Evolutionary conservation across 1,284 basidiomycete species (phyloP).

Genomic region (Trichosporon sp.): DNA sequence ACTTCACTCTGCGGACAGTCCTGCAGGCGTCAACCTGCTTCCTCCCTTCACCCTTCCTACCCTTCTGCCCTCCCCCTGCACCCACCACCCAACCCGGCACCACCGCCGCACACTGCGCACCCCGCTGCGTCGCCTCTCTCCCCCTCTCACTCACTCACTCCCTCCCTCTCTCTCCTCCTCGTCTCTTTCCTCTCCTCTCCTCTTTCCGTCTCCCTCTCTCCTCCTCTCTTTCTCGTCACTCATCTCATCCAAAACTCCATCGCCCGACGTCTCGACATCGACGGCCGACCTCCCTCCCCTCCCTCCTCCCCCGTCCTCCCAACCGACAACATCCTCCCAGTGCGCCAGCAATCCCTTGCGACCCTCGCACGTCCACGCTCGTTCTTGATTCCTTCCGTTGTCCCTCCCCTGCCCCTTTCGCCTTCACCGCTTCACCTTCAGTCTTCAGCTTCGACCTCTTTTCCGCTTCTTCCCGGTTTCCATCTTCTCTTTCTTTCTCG

Average conservation of each 20-base stretch:
- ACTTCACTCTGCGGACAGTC: neutral
- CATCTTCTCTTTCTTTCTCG: neutral
- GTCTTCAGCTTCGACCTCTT: slow-evolving; percentile 10
- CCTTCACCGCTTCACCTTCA: neutral
- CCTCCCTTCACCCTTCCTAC: neutral
- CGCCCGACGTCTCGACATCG: slow-evolving; percentile 16
- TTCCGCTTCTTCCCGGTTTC: neutral
- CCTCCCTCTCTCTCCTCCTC: neutral
- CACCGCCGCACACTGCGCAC: neutral
- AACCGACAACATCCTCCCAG: slow-evolving; percentile 15
- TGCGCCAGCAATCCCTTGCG: slow-evolving; percentile 13
- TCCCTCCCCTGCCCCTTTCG: neutral
- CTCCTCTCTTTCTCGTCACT: neutral
- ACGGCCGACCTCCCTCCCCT: slow-evolving; percentile 10
- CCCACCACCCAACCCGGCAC: neutral
- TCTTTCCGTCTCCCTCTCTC: slow-evolving; percentile 3
- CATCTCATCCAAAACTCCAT: slow-evolving; percentile 17
- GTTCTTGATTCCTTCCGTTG: slow-evolving; percentile 15
- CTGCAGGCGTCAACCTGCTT: neutral
- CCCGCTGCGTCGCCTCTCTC: neutral
- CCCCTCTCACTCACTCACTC: neutral
- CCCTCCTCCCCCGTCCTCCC: neutral
- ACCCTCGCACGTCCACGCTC: slow-evolving; percentile 18
- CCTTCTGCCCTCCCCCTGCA: neutral
- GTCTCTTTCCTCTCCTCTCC: neutral